Evolutionary conservation across 2,329 filamentous ascomycete genomes (phyloP), one percentile per base, ranked within the genome.

Genomic region (Xylariaceae sp.): DNA sequence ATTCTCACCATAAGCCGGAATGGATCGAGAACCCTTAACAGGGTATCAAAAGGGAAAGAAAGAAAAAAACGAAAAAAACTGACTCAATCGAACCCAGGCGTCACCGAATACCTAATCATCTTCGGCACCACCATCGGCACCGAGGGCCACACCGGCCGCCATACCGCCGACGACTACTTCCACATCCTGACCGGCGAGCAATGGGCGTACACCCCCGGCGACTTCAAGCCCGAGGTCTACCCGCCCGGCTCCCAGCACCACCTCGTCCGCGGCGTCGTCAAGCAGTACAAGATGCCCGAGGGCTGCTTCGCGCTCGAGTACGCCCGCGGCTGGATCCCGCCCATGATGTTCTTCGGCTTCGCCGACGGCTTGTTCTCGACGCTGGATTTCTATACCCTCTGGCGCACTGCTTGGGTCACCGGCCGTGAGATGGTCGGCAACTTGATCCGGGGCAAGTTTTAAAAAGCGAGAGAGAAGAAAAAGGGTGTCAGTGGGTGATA

Each of bases 121-220:
- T 94, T 93, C 65, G 88, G 88, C 64, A 88, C 86, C 1, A 77
- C 87, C 8, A 70, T 91, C 56, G 89, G 89, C 58, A 95, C 90
- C 11, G 89, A 94, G 69, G 90, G 90, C 50, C 89, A 95, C 75
- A 81, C 82, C 1, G 90, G 90, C 53, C 86, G 89, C 40, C 90
- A 95, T 76, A 92, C 88, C 11, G 89, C 89, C 14, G 87, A 95
- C 69, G 90, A 95, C 74, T 95, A 93, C 76, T 95, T 95, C 76
- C 81, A 91, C 75, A 95, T 95, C 74, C 76, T 95, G 23, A 74
- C 74, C 25, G 90, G 90, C 58, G 81, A 83, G 58, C 83, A 95
- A 69, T 75, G 80, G 58, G 86, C 88, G 54, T 91, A 89, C 73
- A 75, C 79, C 4, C 80, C 83, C 2, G 85, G 85, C 54, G 64